Percentiles rank a stretch among this genome's conserved stretches.
Conservation (phyloP, 164 flowering plant genomes). For the Magnolia kwangsiensis region DNA sequence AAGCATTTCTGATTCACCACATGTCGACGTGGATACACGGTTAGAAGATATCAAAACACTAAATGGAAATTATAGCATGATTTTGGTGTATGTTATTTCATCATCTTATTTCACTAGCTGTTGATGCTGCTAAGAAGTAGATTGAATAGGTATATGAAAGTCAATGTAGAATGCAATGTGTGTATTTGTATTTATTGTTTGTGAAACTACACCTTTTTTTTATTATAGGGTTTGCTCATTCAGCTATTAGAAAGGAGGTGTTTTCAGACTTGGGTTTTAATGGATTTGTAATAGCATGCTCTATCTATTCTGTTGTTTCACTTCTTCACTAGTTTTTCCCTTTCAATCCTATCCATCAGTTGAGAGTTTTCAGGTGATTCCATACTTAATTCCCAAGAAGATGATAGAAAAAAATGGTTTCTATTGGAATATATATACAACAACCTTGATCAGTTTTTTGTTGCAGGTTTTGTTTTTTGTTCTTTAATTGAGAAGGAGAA, state of each 20-base stretch:
- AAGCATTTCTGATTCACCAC: background rate
- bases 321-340: background rate
- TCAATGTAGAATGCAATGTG: background rate
- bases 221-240: constrained; percentile 5
- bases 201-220: background rate
- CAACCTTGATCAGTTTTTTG: too few relatives aligned
- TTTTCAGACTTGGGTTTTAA: background rate
- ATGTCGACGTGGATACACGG: background rate
- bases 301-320: background rate
- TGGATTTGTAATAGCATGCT: background rate
- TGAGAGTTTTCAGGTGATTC: background rate
- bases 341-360: background rate
- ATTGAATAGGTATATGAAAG: background rate
- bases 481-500: too few relatives aligned
- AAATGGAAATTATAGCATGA: background rate
- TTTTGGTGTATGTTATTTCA: background rate
- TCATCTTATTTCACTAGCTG: background rate
- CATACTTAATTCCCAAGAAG: background rate
- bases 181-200: background rate
- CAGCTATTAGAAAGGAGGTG: background rate
- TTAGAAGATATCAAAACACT: too few relatives aligned
- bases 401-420: background rate
- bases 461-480: too few relatives aligned
- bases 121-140: background rate
- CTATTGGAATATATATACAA: too few relatives aligned